Percentiles rank a stretch among this genome's conserved stretches.
Evolutionary conservation across 2,329 filamentous ascomycete genomes (phyloP).

Genomic region (Cadophora gregata): DNA sequence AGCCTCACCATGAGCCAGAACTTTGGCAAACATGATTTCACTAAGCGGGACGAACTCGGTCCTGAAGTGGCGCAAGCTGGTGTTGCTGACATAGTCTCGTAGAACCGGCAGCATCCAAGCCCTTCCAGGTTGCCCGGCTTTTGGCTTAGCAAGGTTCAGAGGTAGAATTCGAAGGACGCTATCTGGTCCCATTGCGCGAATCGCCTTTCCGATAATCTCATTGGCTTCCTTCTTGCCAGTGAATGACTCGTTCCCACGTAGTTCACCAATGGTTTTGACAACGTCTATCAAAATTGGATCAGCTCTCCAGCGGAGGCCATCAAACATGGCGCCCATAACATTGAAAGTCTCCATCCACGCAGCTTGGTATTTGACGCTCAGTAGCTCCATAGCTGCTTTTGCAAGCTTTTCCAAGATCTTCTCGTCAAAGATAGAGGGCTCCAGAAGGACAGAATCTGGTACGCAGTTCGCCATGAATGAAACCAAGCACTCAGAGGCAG

Average conservation of each 20-base stretch:
- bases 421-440: constrained; percentile 92
- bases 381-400: constrained; percentile 72
- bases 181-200: constrained; percentile 88
- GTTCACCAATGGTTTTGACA: constrained; percentile 80
- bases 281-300: constrained; percentile 78
- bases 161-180: constrained; percentile 83
- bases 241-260: constrained; percentile 88
- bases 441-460: constrained; percentile 79
- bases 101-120: constrained; percentile 95
- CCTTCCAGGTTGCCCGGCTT: constrained; percentile 78
- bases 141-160: constrained; percentile 81
- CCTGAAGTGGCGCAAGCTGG: constrained; percentile 83
- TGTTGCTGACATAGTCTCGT: constrained; percentile 88
- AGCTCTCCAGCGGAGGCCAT: constrained; percentile 83
- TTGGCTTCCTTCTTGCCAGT: constrained; percentile 95
- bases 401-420: constrained; percentile 85
- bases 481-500: constrained; percentile 91
- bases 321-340: constrained; percentile 85
- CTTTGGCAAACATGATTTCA: constrained; percentile 85
- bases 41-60: constrained; percentile 87
- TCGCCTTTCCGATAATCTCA: constrained; percentile 83
- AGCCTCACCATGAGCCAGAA: constrained; percentile 79
- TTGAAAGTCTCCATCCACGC: constrained; percentile 96
- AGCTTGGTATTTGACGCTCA: constrained; percentile 90
- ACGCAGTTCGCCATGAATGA: constrained; percentile 93